A percentile compares a stretch with the other conserved stretches of the same genome.
Conservation (phyloP, 352 stramenopile genomes). For the Peronospora farinosa region DNA sequence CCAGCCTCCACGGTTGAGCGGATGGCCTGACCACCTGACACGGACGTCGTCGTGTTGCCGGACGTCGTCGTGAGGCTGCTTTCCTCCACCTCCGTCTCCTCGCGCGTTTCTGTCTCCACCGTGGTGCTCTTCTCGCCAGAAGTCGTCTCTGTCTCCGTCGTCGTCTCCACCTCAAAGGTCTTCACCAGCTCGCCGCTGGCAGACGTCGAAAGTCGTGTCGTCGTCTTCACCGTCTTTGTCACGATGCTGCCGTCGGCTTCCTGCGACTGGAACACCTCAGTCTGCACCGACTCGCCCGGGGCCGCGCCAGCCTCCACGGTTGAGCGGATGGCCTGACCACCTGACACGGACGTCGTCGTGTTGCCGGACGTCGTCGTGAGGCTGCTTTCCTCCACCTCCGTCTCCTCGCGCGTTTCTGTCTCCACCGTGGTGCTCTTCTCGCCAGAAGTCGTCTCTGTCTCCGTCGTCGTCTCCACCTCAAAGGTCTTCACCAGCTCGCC, state of each 20-base stretch:
- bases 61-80: constrained; percentile 8
- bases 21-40: constrained; percentile 5
- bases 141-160: constrained; percentile 16
- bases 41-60: constrained; percentile 1
- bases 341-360: constrained; percentile 4
- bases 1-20: constrained; percentile 8
- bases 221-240: constrained; percentile 13
- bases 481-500: no score
- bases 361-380: constrained; percentile 4
- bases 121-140: constrained; percentile 16
- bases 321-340: background rate
- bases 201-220: constrained; percentile 7
- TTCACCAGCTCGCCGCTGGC: constrained; percentile 11
- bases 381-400: no score
- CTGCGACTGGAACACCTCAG: constrained; percentile 19
- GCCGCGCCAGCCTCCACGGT: background rate
- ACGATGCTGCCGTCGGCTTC: constrained; percentile 15
- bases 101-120: constrained; percentile 18
- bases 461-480: no score
- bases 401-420: no score
- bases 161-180: constrained; percentile 16
- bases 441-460: no score
- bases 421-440: no score
- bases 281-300: constrained; percentile 14
- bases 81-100: constrained; percentile 13